Percentiles rank a stretch among this genome's conserved stretches.
These are phyloP conservation scores for Erigeron philadelphicus DNA, from an alignment of 140 eudicot species.

Conservation along the genomic window DNA sequence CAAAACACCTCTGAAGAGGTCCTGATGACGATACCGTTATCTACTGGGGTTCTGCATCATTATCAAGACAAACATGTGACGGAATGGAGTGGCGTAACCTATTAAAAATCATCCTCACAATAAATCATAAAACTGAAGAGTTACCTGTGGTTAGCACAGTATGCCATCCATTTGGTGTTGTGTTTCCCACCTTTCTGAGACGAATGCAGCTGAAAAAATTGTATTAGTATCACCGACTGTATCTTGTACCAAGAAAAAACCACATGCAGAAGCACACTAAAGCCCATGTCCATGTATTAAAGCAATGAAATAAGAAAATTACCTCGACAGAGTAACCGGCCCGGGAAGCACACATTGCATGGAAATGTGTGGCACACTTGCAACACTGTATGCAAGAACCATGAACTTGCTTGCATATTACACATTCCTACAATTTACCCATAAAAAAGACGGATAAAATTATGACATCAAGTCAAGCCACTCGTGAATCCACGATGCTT, in stretches of 20 bases:
- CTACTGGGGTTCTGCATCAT: constrained; percentile 59
- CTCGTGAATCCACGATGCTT: background rate
- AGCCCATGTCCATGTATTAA: background rate
- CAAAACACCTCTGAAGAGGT: constrained; percentile 58
- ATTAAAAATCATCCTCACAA: background rate
- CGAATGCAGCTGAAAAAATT: constrained; percentile 55
- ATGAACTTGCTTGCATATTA: constrained; percentile 78
- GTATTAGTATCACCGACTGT: background rate
- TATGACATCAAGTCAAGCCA: background rate
- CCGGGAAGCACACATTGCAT: constrained; percentile 74
- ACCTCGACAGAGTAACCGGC: constrained; percentile 92
- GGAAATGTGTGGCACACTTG: constrained; percentile 80
- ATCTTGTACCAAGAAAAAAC: background rate
- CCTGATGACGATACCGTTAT: constrained; percentile 63
- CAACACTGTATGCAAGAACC: constrained; percentile 91
- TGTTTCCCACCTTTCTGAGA: constrained; percentile 57
- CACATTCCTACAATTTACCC: constrained; percentile 54
- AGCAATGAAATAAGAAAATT: constrained; percentile 20
- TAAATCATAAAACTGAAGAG: constrained; percentile 10
- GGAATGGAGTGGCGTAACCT: background rate
- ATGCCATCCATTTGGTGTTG: constrained; percentile 56
- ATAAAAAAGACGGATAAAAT: background rate
- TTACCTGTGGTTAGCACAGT: constrained; percentile 79
- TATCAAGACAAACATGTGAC: constrained; percentile 18
- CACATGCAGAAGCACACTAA: background rate